Evolutionary conservation across 805 yeast species (phyloP).

Genomic region (Ogataea siamensis): DNA sequence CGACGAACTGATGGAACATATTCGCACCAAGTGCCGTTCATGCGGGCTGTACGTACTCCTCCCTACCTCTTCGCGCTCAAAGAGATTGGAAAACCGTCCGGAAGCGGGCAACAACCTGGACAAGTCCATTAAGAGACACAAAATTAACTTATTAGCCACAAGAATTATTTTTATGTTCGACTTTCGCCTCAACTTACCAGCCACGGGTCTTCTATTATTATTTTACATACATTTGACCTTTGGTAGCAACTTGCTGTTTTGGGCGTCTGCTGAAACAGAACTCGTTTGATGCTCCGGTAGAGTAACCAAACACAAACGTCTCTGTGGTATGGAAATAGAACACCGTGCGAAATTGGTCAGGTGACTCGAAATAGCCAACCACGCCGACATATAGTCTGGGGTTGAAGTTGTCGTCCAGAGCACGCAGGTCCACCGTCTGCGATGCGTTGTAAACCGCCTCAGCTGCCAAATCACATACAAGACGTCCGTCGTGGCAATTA

Average conservation of each 20-base stretch:
- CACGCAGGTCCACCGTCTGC: conserved; percentile 18
- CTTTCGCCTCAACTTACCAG: conserved; percentile 1
- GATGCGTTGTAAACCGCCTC: conserved; percentile 16
- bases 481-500: conserved; percentile 5
- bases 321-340: conserved; percentile 31
- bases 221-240: conserved; percentile 7
- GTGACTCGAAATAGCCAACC: conserved; percentile 22
- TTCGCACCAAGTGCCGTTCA: conserved; percentile 31
- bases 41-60: conserved; percentile 4
- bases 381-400: conserved; percentile 27
- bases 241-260: conserved; percentile 10
- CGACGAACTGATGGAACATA: conserved; percentile 48
- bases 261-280: conserved; percentile 15
- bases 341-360: conserved; percentile 9
- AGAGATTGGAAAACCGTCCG: not conserved
- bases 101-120: not conserved
- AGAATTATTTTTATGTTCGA: not conserved
- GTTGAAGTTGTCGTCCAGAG: conserved; percentile 15
- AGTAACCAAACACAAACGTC: conserved; percentile 23
- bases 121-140: not conserved
- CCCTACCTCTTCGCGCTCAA: conserved; percentile 6
- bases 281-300: conserved; percentile 1
- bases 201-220: conserved; percentile 1
- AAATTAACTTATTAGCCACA: conserved; percentile 3
- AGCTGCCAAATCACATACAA: conserved; percentile 22